Percentiles rank a stretch among this genome's conserved stretches.
Conservation (phyloP, 1,284 basidiomycete species). For the Lentinula novae-zelandiae region DNA sequence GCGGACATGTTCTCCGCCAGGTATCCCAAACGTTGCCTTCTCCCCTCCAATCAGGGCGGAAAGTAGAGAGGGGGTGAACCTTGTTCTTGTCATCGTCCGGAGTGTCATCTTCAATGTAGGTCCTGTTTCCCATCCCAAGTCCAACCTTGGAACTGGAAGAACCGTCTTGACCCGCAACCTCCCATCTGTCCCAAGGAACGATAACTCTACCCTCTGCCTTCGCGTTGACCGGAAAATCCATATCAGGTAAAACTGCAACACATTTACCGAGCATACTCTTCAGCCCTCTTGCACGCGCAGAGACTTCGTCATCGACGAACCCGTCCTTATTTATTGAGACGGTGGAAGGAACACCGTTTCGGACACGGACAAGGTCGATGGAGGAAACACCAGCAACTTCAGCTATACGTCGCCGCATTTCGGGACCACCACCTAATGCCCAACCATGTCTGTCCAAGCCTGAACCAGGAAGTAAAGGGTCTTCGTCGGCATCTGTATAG, state of each 20-base stretch:
- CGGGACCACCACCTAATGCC: neutral
- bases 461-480: constrained; percentile 38
- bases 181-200: constrained; percentile 71
- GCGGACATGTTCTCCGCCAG: constrained; percentile 87
- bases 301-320: constrained; percentile 64
- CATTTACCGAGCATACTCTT: constrained; percentile 55
- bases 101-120: neutral
- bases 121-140: neutral
- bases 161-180: neutral
- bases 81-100: constrained; percentile 28
- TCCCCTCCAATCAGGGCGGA: constrained; percentile 80
- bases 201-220: constrained; percentile 90
- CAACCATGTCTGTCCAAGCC: neutral
- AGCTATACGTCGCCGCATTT: constrained; percentile 6
- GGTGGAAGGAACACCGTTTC: constrained; percentile 59
- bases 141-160: neutral
- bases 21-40: constrained; percentile 89
- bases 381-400: constrained; percentile 77
- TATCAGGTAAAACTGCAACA: constrained; percentile 67
- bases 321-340: constrained; percentile 53
- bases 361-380: constrained; percentile 81
- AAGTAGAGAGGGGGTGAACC: constrained; percentile 64
- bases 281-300: constrained; percentile 77
- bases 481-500: constrained; percentile 30
- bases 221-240: constrained; percentile 90